Base-by-base conservation (phyloP, 192 early-diverging fungal species). In the Rhizophagus prolifer region DNA sequence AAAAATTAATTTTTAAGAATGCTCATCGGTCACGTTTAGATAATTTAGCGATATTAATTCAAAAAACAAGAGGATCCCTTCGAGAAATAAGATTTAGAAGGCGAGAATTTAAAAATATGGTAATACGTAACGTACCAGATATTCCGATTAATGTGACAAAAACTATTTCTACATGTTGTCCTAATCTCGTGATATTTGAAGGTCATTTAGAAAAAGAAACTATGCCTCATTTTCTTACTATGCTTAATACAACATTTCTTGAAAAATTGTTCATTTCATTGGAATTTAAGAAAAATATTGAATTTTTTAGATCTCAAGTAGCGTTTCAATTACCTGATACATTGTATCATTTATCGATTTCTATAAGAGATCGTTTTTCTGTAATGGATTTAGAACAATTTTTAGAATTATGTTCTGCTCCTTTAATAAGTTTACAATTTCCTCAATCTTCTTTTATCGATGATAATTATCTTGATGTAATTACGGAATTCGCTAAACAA, bases 1-100 rank as follows among this genome's bases (percentile, higher is more conserved):
- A 41, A 70, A 70, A 70, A 44, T 70, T 70, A 16, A 23, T 70
- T 41, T 70, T 70, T 44, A 70, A 41, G 9, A 70, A 70, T 70
- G 16, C 30, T 2, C 41, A 70, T n/a, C 38, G 9, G 1, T 25
- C 10, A 23, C 12, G 14, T 25, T 34, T 70, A 16, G 31, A 70
- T 70, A 70, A 70, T 44, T 70, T 70, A 19, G 38, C 31, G 9
- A 25, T 3, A 70, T 25, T 70, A 70, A 44, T 70, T 70, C 13
- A 34, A 44, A 70, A 46, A 25, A 70, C 68, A 12, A 14, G 23
- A 31, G 68, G 68, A 5, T 31, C 26, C 10, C 36, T 70, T 19
- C 6, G 34, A 44, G 68, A 70, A 70, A 34, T 70, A 25, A 25
- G 68, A 38, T 70, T 70, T 34, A 70, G 68, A 41, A 31, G 68